These are phyloP conservation scores for Bacterosira constricta DNA, from an alignment of 108 stramenopile species.

Conservation along the genomic window DNA sequence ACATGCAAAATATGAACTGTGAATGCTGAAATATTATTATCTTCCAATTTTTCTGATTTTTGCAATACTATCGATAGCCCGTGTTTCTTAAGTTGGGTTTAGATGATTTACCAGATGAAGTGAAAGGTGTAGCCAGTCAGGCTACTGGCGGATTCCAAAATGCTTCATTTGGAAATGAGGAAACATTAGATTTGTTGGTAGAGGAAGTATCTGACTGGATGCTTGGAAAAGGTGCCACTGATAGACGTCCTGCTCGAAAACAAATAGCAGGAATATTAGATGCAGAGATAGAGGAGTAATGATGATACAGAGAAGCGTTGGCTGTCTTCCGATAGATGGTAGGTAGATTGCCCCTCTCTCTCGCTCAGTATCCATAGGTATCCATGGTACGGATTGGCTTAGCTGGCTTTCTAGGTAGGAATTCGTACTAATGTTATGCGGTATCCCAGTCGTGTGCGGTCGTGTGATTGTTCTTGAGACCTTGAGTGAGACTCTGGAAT, in stretches of 20 bases:
- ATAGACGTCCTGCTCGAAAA: conserved; percentile 1
- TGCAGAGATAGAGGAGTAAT: conserved; percentile 35
- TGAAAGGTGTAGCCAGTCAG: conserved; percentile 67
- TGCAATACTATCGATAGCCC: conserved; percentile 30
- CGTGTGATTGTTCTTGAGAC: too few species aligned
- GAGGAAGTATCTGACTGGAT: conserved; percentile 76
- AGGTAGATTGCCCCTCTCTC: too few species aligned
- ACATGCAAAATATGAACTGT: background rate
- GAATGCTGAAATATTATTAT: background rate
- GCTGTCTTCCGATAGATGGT: too few species aligned
- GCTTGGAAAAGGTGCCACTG: conserved; percentile 53
- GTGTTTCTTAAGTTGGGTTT: conserved; percentile 71
- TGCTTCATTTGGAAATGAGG: conserved; percentile 78
- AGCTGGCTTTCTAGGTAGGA: too few species aligned
- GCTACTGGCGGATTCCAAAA: conserved; percentile 76
- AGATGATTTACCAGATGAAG: conserved; percentile 66
- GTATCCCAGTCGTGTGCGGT: too few species aligned
- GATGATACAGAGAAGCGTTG: background rate
- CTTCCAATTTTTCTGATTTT: background rate
- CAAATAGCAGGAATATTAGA: conserved; percentile 30
- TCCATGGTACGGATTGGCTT: too few species aligned
- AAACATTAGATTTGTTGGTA: conserved; percentile 53
- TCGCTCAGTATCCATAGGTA: too few species aligned
- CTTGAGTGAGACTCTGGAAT: too few species aligned
- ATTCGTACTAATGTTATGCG: too few species aligned